phyloP scores from a whole-genome alignment of 2,329 filamentous ascomycete genomes.

The Fusarium ambrosium region DNA sequence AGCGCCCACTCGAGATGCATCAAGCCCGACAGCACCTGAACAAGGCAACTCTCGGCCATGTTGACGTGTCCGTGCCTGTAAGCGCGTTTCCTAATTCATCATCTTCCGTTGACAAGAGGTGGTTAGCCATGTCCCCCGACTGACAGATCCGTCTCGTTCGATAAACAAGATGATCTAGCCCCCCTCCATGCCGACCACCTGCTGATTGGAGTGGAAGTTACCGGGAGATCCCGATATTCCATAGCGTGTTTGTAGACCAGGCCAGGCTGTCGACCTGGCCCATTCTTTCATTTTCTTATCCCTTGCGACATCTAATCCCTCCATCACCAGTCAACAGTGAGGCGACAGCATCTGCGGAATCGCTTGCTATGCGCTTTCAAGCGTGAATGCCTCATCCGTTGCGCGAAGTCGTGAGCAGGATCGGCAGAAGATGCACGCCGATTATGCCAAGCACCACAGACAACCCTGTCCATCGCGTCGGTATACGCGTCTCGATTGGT shows the following conservation, averaged over 20 bases:
- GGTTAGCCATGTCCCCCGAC: neutral
- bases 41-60: neutral
- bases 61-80: conserved; percentile 1
- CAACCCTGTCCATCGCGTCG: neutral
- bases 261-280: neutral
- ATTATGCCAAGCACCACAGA: neutral
- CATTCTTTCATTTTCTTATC: neutral
- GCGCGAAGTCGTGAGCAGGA: neutral
- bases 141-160: neutral
- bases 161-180: neutral
- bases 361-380: neutral
- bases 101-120: neutral
- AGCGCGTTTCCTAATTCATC: neutral
- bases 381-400: neutral
- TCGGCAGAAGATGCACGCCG: neutral
- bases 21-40: neutral
- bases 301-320: neutral
- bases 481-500: neutral
- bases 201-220: neutral
- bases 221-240: neutral
- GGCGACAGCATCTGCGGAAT: neutral
- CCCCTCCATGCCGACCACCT: neutral
- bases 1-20: neutral
- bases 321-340: neutral
- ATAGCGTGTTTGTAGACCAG: neutral